These are phyloP conservation scores for Polyporus tsugae DNA, from an alignment of 1,284 basidiomycete genomes.

Conservation along the genomic window DNA sequence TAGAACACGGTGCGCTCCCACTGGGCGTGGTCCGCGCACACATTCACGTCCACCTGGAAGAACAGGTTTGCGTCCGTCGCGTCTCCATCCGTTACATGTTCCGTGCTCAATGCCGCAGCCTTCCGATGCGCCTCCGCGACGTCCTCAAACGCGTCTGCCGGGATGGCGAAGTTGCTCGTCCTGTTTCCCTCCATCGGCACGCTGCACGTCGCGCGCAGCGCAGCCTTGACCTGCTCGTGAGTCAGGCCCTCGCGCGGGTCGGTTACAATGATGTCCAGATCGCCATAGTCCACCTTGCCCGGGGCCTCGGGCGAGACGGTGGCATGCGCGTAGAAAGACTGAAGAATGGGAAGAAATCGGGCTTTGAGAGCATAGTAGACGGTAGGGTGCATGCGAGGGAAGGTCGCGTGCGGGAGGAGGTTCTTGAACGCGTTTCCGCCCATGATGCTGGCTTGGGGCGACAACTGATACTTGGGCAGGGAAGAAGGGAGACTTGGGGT, in stretches of 20 bases:
- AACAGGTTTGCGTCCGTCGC: slow-evolving; percentile 38
- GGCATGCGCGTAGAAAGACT: slow-evolving; percentile 56
- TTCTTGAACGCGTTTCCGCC: slow-evolving; percentile 72
- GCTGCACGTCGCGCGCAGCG: slow-evolving; percentile 57
- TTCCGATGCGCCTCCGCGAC: slow-evolving; percentile 14
- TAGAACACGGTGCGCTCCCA: slow-evolving; percentile 60
- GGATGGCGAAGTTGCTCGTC: slow-evolving; percentile 70
- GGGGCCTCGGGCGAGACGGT: slow-evolving; percentile 67
- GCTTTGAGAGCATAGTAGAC: slow-evolving; percentile 61
- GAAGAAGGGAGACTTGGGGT: background rate
- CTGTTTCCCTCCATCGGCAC: slow-evolving; percentile 58
- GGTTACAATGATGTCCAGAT: slow-evolving; percentile 70
- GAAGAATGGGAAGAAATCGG: slow-evolving; percentile 49
- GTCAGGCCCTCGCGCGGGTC: slow-evolving; percentile 46
- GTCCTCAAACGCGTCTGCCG: slow-evolving; percentile 41
- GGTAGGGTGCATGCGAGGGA: slow-evolving; percentile 65
- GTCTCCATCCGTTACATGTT: background rate
- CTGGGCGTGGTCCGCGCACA: slow-evolving; percentile 58
- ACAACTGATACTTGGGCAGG: background rate
- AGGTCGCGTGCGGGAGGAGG: slow-evolving; percentile 50
- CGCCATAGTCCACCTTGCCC: slow-evolving; percentile 68
- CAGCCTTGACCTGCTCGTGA: slow-evolving; percentile 50
- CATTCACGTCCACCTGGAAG: slow-evolving; percentile 67
- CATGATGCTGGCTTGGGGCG: slow-evolving; percentile 47
- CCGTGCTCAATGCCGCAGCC: background rate